Conservation (phyloP, 495 filamentous ascomycete genomes). For the Chaetomium tenue region DNA sequence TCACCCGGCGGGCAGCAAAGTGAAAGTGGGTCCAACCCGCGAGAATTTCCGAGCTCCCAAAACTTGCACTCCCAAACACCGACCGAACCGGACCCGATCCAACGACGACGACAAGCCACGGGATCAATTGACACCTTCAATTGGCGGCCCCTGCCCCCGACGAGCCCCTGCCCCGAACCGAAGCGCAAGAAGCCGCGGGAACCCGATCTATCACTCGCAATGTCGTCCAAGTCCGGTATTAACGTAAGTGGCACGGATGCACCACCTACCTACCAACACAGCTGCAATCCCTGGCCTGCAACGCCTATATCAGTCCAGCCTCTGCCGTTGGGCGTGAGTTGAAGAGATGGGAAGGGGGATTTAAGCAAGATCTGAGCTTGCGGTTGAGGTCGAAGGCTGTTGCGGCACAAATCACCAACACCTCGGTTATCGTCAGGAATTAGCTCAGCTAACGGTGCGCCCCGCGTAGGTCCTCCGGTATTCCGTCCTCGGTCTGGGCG, state of each 20-base stretch:
- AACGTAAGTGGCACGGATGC: conserved; percentile 53
- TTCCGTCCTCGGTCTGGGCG: conserved; percentile 78
- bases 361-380: not conserved
- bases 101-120: conserved; percentile 32
- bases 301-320: not conserved
- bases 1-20: conserved; percentile 8
- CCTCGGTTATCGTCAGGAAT: not conserved
- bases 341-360: not conserved
- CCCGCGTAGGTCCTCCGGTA: conserved; percentile 88
- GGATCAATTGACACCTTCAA: conserved; percentile 34
- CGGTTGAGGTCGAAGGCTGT: not conserved
- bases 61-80: conserved; percentile 26
- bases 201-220: conserved; percentile 15
- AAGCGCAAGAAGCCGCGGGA: conserved; percentile 13
- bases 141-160: conserved; percentile 23
- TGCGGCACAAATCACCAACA: conserved; percentile 2
- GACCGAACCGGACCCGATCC: conserved; percentile 26
- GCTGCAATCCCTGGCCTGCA: not conserved
- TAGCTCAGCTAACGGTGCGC: not conserved
- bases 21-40: conserved; percentile 27
- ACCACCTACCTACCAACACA: not conserved
- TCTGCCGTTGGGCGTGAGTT: not conserved
- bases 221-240: conserved; percentile 59
- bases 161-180: conserved; percentile 19
- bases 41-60: conserved; percentile 40